These are phyloP conservation scores for Chrysopogon serrulatus DNA, from an alignment of 176 grass and related monocot genomes.

Conservation along the genomic window DNA sequence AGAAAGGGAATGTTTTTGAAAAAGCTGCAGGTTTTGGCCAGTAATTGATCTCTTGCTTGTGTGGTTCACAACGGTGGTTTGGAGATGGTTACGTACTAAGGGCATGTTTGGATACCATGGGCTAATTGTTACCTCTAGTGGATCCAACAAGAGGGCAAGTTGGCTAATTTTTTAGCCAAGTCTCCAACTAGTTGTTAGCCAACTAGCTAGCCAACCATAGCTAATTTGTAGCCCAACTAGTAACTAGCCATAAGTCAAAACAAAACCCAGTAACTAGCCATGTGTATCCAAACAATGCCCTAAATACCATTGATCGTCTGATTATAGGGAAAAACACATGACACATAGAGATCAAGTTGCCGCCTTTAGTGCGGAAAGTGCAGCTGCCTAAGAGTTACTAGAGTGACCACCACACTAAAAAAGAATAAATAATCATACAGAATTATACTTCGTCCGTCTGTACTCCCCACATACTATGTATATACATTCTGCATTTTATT, in stretches of 20 bases:
- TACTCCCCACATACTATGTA: no score
- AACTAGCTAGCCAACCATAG: no score
- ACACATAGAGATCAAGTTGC: background rate
- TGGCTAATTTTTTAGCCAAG: no score
- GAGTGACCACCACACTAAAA: no score
- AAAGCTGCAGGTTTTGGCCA: background rate
- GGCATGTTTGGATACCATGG: no score
- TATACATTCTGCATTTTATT: background rate
- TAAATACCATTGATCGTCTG: background rate
- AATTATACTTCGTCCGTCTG: background rate
- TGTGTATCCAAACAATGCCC: no score
- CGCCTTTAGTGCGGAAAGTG: background rate
- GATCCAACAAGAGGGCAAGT: no score
- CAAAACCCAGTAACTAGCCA: no score
- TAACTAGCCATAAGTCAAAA: no score
- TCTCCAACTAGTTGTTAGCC: no score
- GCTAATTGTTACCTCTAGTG: no score
- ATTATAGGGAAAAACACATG: background rate
- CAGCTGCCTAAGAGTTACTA: background rate
- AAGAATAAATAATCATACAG: background rate
- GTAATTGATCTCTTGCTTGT: slow-evolving; percentile 2
- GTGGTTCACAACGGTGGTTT: background rate
- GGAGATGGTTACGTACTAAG: background rate
- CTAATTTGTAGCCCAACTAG: no score
- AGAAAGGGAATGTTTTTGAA: background rate